Evolutionary conservation across 192 early-diverging fungal species (phyloP).

Genomic region (Umbelopsis sp.): DNA sequence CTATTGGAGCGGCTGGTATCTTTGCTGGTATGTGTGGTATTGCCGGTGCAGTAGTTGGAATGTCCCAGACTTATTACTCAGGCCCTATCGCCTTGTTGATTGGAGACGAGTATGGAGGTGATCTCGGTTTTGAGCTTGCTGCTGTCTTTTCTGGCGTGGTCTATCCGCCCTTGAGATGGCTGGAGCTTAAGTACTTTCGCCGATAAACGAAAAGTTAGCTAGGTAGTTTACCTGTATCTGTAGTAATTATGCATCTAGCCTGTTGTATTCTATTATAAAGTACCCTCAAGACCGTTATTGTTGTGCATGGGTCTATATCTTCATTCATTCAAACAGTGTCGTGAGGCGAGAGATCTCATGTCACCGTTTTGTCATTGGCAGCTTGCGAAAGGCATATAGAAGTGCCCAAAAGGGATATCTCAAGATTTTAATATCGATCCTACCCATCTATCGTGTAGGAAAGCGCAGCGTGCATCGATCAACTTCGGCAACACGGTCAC

Average conservation of each 20-base stretch:
- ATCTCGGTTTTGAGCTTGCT: constrained; percentile 37
- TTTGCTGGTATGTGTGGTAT: constrained; percentile 27
- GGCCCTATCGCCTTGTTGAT: constrained; percentile 33
- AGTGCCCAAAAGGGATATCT: too few relatives aligned
- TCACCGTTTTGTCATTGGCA: too few relatives aligned
- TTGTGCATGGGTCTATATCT: too few relatives aligned
- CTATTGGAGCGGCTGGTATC: constrained; percentile 23
- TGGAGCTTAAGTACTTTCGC: constrained; percentile 28
- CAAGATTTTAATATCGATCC: too few relatives aligned
- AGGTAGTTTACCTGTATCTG: background rate
- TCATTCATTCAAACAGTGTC: background rate
- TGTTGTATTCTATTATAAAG: too few relatives aligned
- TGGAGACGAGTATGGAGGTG: constrained; percentile 28
- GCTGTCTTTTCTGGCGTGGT: constrained; percentile 22
- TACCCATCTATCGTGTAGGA: too few relatives aligned
- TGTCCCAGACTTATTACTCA: constrained; percentile 33
- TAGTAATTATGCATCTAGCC: background rate
- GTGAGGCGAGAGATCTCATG: too few relatives aligned
- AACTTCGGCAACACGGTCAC: too few relatives aligned
- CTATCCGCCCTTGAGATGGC: constrained; percentile 23
- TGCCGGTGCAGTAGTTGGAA: constrained; percentile 34
- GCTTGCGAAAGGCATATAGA: too few relatives aligned
- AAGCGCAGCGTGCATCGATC: too few relatives aligned
- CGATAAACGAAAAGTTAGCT: background rate
- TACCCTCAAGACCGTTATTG: too few relatives aligned